phyloP scores from a whole-genome alignment of 345 rosid genomes.

The Lumnitzera racemosa region DNA sequence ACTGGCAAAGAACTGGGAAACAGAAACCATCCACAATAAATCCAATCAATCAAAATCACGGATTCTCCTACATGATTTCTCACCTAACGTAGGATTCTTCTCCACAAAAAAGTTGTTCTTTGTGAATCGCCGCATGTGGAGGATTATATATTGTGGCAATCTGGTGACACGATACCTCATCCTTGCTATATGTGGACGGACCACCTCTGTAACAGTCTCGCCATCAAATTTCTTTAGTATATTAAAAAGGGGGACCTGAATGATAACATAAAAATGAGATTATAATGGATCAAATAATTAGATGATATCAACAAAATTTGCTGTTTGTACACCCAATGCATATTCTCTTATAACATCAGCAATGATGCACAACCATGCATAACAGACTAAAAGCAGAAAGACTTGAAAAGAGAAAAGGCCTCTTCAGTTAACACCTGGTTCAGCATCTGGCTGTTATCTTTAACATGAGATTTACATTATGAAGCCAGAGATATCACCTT shows the following conservation, averaged over 20 bases:
- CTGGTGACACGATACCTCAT: conserved; percentile 75
- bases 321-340: too few relatives aligned
- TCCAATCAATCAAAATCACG: background rate
- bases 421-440: too few relatives aligned
- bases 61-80: conserved; percentile 3
- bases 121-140: conserved; percentile 92
- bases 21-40: too few relatives aligned
- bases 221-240: conserved; percentile 95
- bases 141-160: conserved; percentile 73
- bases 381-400: too few relatives aligned
- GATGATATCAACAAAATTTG: too few relatives aligned
- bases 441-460: too few relatives aligned
- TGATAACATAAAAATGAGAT: conserved; percentile 1
- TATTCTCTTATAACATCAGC: too few relatives aligned
- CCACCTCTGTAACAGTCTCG: conserved; percentile 78
- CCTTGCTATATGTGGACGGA: conserved; percentile 76
- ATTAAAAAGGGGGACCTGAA: conserved; percentile 82
- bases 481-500: too few relatives aligned
- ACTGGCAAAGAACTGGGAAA: too few relatives aligned
- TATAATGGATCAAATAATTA: background rate
- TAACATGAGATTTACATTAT: too few relatives aligned
- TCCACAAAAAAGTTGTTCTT: conserved; percentile 91
- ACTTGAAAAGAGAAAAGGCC: too few relatives aligned
- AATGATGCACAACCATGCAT: too few relatives aligned
- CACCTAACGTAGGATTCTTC: conserved; percentile 93